A percentile compares a stretch with the other conserved stretches of the same genome.
Evolutionary conservation across 73 alveolate species (phyloP).

Genomic region (Symbiodinium pilosum): DNA sequence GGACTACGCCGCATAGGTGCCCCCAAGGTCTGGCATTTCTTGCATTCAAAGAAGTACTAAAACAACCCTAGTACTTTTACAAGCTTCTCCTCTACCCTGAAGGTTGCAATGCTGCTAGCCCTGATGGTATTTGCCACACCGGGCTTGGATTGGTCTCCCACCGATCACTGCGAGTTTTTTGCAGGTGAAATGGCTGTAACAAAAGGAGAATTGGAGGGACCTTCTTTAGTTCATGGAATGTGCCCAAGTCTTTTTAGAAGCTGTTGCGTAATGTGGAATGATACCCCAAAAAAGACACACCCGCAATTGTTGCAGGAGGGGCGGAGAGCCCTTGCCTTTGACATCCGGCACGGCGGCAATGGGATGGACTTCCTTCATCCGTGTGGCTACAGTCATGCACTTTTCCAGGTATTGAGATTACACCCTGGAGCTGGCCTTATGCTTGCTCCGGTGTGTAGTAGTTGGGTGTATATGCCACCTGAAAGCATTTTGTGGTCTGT

Average conservation of each 20-base stretch:
- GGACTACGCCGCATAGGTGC: too few relatives aligned
- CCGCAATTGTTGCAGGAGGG: constrained; percentile 20
- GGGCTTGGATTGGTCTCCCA: constrained; percentile 8
- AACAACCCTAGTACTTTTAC: too few relatives aligned
- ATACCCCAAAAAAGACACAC: not conserved
- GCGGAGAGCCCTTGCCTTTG: not conserved
- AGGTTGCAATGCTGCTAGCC: not conserved
- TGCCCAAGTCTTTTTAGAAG: not conserved
- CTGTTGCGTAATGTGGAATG: not conserved
- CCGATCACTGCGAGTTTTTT: constrained; percentile 16
- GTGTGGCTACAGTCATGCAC: not conserved
- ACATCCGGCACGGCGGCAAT: not conserved
- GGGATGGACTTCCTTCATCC: not conserved
- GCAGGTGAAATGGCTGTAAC: constrained; percentile 32
- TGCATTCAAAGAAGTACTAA: too few relatives aligned
- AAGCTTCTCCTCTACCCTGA: too few relatives aligned
- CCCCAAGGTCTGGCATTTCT: too few relatives aligned
- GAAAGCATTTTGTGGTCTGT: too few relatives aligned
- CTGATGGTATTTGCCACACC: not conserved
- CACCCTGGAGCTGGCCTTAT: not conserved
- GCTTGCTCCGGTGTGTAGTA: constrained; percentile 13
- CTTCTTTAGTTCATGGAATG: not conserved
- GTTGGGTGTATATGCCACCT: constrained; percentile 28
- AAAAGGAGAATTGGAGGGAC: not conserved
- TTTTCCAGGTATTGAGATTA: not conserved